Evolutionary conservation across 176 grass and related monocot genomes (phyloP).

Genomic region (Zizania latifolia): DNA sequence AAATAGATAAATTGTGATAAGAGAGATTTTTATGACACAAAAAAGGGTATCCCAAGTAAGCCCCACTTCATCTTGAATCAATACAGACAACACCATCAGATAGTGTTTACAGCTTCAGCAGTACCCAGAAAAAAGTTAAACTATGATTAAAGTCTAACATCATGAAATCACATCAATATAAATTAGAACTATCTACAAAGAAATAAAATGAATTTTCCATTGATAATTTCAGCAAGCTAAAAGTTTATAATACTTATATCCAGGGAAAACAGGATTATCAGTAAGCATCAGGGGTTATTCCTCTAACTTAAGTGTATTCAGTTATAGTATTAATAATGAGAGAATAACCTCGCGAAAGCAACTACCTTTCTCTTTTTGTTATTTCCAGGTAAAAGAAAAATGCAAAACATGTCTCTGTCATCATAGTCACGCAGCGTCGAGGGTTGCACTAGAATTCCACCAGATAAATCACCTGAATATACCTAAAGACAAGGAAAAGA

Average conservation of each 20-base stretch:
- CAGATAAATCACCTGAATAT: conserved; percentile 70
- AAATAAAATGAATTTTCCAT: neutral
- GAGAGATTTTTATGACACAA: neutral
- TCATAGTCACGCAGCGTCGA: conserved; percentile 67
- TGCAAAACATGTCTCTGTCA: conserved; percentile 82
- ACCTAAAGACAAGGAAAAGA: conserved; percentile 38
- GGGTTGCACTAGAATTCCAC: conserved; percentile 72
- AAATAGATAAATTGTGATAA: conserved; percentile 12
- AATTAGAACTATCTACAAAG: conserved; percentile 5
- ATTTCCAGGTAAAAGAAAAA: conserved; percentile 86
- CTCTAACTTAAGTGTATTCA: neutral
- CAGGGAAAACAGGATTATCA: conserved; percentile 2
- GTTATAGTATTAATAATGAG: conserved; percentile 1
- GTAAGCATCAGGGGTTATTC: neutral
- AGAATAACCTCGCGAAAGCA: conserved; percentile 22
- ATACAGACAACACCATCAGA: neutral
- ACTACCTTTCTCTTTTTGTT: conserved; percentile 60
- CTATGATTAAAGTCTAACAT: conserved; percentile 2
- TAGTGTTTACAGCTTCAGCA: neutral
- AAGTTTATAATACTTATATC: neutral
- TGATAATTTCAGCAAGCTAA: conserved; percentile 1
- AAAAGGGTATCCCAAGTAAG: conserved; percentile 6
- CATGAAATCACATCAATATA: conserved; percentile 26
- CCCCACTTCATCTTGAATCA: neutral
- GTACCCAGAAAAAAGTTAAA: neutral